These are phyloP conservation scores for Globisporangium viniferum DNA, from an alignment of 352 stramenopile species.

Conservation along the genomic window DNA sequence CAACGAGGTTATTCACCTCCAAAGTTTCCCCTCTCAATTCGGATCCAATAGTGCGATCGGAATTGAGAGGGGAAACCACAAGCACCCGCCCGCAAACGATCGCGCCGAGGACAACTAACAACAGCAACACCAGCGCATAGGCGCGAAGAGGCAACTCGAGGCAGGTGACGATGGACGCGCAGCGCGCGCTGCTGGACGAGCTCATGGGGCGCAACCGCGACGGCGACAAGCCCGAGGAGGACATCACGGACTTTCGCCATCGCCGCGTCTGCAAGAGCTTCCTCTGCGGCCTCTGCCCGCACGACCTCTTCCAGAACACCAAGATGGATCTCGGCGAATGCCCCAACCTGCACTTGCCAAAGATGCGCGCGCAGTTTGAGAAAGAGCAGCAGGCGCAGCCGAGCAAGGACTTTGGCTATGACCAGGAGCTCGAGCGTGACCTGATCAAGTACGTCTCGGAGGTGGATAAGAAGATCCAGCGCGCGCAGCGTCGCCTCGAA, in stretches of 20 bases:
- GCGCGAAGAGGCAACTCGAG: neutral
- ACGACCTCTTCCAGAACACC: conserved; percentile 90
- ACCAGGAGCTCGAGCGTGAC: conserved; percentile 62
- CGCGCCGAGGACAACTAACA: neutral
- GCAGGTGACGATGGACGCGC: conserved; percentile 57
- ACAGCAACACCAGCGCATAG: neutral
- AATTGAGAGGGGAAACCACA: neutral
- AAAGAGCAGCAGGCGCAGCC: conserved; percentile 19
- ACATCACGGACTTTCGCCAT: conserved; percentile 70
- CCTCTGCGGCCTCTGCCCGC: conserved; percentile 78
- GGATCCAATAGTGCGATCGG: neutral
- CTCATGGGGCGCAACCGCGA: conserved; percentile 92
- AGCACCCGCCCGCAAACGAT: neutral
- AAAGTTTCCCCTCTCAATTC: neutral
- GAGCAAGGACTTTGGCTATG: conserved; percentile 57
- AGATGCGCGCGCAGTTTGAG: conserved; percentile 65
- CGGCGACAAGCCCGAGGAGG: conserved; percentile 77
- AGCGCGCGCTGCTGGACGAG: conserved; percentile 84
- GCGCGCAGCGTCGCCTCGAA: conserved; percentile 63
- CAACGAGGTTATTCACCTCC: neutral
- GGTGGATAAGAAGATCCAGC: conserved; percentile 82
- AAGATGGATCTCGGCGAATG: conserved; percentile 84
- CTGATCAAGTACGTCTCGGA: conserved; percentile 60
- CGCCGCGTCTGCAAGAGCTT: conserved; percentile 77
- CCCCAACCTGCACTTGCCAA: conserved; percentile 62